Conservation (phyloP, 371 early-diverging fungal species). For the Mortierella sp. region DNA sequence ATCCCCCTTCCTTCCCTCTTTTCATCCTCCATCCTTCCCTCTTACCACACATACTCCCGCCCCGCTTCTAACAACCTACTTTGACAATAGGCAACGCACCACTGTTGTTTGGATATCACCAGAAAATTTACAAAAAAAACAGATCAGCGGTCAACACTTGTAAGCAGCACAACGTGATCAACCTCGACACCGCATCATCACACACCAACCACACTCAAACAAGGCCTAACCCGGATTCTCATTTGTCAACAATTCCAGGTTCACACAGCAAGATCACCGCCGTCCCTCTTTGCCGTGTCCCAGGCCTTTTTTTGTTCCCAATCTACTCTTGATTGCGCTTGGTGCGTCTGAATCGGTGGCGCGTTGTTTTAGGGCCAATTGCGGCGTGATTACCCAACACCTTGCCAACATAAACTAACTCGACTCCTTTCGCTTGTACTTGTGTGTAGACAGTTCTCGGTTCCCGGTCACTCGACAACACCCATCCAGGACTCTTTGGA, state of each 20-base stretch:
- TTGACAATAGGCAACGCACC: constrained; percentile 3
- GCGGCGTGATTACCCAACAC: background rate
- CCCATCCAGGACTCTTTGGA: constrained; percentile 4
- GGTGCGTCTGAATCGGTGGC: background rate
- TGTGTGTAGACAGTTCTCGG: background rate
- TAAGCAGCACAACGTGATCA: background rate
- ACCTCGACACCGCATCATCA: background rate
- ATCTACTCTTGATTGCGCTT: background rate
- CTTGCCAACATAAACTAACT: background rate
- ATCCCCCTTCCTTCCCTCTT: background rate
- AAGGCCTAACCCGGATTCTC: too few species aligned
- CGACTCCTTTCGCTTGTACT: background rate
- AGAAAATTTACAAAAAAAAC: constrained; percentile 3
- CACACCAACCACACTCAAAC: background rate
- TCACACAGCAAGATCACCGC: background rate
- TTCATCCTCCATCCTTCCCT: background rate
- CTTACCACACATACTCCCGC: background rate
- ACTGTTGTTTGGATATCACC: constrained; percentile 3
- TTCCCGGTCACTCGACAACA: background rate
- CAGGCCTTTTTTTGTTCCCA: background rate
- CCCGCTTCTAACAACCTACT: background rate
- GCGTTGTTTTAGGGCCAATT: background rate
- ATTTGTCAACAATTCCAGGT: background rate
- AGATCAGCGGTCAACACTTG: background rate
- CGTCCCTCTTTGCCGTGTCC: background rate